Percentiles rank a stretch among this genome's conserved stretches.
phyloP scores from a whole-genome alignment of 495 filamentous ascomycete species.

The Penicillium daleae region DNA sequence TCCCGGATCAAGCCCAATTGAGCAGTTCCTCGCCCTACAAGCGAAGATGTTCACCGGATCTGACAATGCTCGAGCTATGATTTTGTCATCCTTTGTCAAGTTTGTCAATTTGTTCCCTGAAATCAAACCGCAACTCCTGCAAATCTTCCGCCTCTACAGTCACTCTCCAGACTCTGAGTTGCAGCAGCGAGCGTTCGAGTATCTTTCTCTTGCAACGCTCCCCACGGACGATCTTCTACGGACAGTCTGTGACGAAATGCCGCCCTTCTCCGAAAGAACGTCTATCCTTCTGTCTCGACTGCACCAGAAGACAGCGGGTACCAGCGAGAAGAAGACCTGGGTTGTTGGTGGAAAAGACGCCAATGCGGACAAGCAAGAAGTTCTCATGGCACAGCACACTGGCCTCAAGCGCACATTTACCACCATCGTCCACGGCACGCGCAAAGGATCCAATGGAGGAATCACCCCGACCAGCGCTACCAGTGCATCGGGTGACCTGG shows the following conservation, averaged over 20 bases:
- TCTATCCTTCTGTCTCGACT: slow-evolving; percentile 90
- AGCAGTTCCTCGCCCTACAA: slow-evolving; percentile 94
- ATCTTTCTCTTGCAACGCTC: slow-evolving; percentile 81
- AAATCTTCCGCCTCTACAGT: slow-evolving; percentile 89
- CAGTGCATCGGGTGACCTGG: slow-evolving; percentile 62
- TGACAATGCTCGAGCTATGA: slow-evolving; percentile 87
- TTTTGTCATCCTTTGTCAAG: slow-evolving; percentile 93
- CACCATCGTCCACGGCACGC: slow-evolving; percentile 55
- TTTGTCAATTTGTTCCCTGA: slow-evolving; percentile 98
- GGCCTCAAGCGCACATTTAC: slow-evolving; percentile 86
- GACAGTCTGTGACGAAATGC: slow-evolving; percentile 99
- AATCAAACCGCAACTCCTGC: slow-evolving; percentile 92
- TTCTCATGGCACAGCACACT: slow-evolving; percentile 78
- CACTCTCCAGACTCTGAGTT: slow-evolving; percentile 94
- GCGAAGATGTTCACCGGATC: slow-evolving; percentile 88
- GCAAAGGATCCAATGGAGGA: slow-evolving; percentile 57
- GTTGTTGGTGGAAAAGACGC: slow-evolving; percentile 93
- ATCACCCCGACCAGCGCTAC: slow-evolving; percentile 29
- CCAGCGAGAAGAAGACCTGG: slow-evolving; percentile 94
- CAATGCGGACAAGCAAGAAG: slow-evolving; percentile 77
- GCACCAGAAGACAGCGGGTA: slow-evolving; percentile 88
- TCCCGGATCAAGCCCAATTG: slow-evolving; percentile 90
- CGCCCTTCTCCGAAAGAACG: slow-evolving; percentile 92
- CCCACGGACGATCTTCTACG: slow-evolving; percentile 90
- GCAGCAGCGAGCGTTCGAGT: slow-evolving; percentile 96